Evolutionary conservation across 2,329 filamentous ascomycete genomes (phyloP).

Genomic region (Daldinia sp.): DNA sequence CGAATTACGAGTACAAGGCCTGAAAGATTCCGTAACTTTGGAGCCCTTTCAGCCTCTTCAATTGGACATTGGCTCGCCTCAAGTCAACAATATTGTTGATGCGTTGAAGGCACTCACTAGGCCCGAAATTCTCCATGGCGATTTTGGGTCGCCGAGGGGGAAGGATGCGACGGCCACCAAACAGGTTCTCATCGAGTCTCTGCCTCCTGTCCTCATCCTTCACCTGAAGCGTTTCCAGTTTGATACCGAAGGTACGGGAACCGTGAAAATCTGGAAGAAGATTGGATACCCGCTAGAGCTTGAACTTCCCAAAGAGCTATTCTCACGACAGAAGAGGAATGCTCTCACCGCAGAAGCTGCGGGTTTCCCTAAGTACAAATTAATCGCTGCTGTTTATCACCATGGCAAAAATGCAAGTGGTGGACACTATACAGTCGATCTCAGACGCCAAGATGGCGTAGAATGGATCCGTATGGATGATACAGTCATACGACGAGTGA

Average conservation of each 20-base stretch:
- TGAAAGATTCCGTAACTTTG: slow-evolving; percentile 90
- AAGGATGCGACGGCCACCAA: slow-evolving; percentile 85
- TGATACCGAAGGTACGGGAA: slow-evolving; percentile 82
- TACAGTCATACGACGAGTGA: slow-evolving; percentile 86
- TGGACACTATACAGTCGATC: slow-evolving; percentile 98
- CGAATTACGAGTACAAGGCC: slow-evolving; percentile 85
- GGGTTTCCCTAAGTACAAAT: slow-evolving; percentile 83
- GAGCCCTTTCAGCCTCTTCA: slow-evolving; percentile 96
- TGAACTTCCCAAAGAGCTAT: slow-evolving; percentile 90
- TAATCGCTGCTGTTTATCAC: slow-evolving; percentile 94
- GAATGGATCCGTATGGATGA: slow-evolving; percentile 98
- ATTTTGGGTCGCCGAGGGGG: slow-evolving; percentile 84
- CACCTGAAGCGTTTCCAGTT: slow-evolving; percentile 99
- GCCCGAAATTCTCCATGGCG: slow-evolving; percentile 85
- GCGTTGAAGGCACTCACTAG: slow-evolving; percentile 87
- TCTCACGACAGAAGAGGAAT: slow-evolving; percentile 80
- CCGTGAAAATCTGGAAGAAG: slow-evolving; percentile 99
- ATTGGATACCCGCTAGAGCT: slow-evolving; percentile 94
- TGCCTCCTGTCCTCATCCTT: slow-evolving; percentile 91
- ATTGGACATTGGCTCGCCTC: slow-evolving; percentile 88
- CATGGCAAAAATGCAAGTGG: slow-evolving; percentile 97
- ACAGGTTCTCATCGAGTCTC: slow-evolving; percentile 91
- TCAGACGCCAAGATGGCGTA: slow-evolving; percentile 90
- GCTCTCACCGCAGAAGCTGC: slow-evolving; percentile 71
- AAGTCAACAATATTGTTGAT: slow-evolving; percentile 92